Percentiles rank a stretch among this genome's conserved stretches.
Conservation (phyloP, 73 alveolate genomes). For the Paramecium biaurelia region DNA sequence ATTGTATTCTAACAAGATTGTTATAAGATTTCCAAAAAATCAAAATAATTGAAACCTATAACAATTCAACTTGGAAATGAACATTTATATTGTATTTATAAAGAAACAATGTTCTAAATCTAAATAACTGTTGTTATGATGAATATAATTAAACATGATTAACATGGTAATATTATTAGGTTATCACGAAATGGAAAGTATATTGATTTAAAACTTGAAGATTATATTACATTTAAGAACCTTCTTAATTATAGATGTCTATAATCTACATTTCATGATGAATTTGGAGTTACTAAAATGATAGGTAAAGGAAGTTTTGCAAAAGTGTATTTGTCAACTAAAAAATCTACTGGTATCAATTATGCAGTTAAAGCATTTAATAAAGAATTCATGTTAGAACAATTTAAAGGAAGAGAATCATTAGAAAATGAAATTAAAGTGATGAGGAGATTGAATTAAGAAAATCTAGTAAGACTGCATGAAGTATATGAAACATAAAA, state of each 20-base stretch:
- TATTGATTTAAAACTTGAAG: not conserved
- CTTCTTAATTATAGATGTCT: slow-evolving; percentile 5
- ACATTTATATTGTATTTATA: not conserved
- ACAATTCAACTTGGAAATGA: not conserved
- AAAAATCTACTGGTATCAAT: slow-evolving; percentile 46
- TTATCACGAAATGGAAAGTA: not conserved
- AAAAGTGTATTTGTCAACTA: slow-evolving; percentile 59
- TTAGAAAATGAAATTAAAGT: slow-evolving; percentile 60
- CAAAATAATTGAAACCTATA: not conserved
- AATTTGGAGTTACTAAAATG: slow-evolving; percentile 62
- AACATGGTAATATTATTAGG: not conserved
- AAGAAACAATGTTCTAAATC: not conserved
- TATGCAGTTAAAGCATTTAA: slow-evolving; percentile 65
- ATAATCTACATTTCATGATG: slow-evolving; percentile 62
- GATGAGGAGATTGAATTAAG: slow-evolving; percentile 56
- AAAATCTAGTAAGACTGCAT: slow-evolving; percentile 39
- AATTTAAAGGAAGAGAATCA: slow-evolving; percentile 61
- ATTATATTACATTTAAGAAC: slow-evolving; percentile 1
- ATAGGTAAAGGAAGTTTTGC: slow-evolving; percentile 66
- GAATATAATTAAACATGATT: not conserved
- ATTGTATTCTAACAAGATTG: not conserved
- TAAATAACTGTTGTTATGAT: not conserved
- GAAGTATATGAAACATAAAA: slow-evolving; percentile 59
- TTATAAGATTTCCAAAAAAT: not conserved
- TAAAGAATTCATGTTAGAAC: slow-evolving; percentile 61